Conservation (phyloP, 345 rosid genomes). For the Brassica nigra region DNA sequence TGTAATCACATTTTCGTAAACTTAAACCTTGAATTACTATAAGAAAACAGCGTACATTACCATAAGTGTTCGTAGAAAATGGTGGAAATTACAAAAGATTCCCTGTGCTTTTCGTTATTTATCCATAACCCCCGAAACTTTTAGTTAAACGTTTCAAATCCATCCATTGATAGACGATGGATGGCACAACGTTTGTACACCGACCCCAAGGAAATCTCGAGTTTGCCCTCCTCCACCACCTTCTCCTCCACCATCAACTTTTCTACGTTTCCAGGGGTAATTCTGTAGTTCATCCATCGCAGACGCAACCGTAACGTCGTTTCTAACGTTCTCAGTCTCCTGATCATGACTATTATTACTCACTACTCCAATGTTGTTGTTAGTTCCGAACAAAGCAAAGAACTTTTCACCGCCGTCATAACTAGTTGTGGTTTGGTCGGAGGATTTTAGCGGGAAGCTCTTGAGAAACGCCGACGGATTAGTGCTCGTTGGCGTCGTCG, state of each 20-base stretch:
- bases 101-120: slow-evolving; percentile 26
- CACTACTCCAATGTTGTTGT: slow-evolving; percentile 25
- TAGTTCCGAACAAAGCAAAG: slow-evolving; percentile 46
- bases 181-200: slow-evolving; percentile 60
- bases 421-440: slow-evolving; percentile 28
- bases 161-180: slow-evolving; percentile 54
- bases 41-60: slow-evolving; percentile 23
- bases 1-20: background rate
- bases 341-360: slow-evolving; percentile 22
- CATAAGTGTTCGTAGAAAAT: slow-evolving; percentile 25
- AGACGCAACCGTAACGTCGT: slow-evolving; percentile 41
- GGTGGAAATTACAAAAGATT: slow-evolving; percentile 37
- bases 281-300: slow-evolving; percentile 52
- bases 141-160: slow-evolving; percentile 47
- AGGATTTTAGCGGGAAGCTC: slow-evolving; percentile 51
- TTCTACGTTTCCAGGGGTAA: slow-evolving; percentile 58
- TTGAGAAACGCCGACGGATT: slow-evolving; percentile 53
- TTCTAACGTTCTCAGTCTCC: slow-evolving; percentile 45
- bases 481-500: slow-evolving; percentile 23
- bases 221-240: slow-evolving; percentile 70
- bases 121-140: background rate
- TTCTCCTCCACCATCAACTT: slow-evolving; percentile 43
- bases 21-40: slow-evolving; percentile 17
- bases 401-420: slow-evolving; percentile 54
- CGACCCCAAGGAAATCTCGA: slow-evolving; percentile 92